Base-by-base conservation (phyloP, 768 basidiomycete species). In the Leccinum uliginosum region DNA sequence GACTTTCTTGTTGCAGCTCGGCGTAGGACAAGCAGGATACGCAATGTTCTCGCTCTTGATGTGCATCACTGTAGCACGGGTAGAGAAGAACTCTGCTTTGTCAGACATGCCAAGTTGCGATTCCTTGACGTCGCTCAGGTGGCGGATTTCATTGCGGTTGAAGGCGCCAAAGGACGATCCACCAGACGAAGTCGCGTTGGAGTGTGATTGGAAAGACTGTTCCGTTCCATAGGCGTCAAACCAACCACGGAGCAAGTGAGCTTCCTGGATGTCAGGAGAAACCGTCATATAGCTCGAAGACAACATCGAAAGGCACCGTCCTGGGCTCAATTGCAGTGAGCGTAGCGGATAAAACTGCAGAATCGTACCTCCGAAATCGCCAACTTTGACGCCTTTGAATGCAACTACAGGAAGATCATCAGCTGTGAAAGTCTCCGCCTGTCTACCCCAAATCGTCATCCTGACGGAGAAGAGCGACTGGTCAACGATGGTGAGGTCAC, bases 401-500 rank as follows among this genome's bases (percentile, higher is more conserved):
- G 96, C 96, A 61, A 95, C 80, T 29, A 98, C 85, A 9, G 91
- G 84, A 50, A 79, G 68, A 50, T 78, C 78, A 11, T 79, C 76
- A 6, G 78, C 74, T n/a, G 72, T 70, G 69, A 84, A 98, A 40
- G 81, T 80, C 69, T 98, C 93, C 0, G 96, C 96, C 70, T 92
- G 89, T 70, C 89, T 93, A 23, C 96, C 97, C 97, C 96, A 99
- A 29, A 98, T 76, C 3, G 96, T 99, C 61, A 98, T 69, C 32
- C 92, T 83, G 40, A 92, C 86, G 15, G 86, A 83, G 65, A 76
- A 91, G 34, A 81, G 81, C 7, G 92, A 87, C 58, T 81, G 82
- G 69, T 99, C 96, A 12, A 94, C 95, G 32, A 99, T 73, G 1
- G 83, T 87, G 51, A 99, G 74, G 45, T 99, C 96, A 46, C 96